Conservation (phyloP, 2,329 filamentous ascomycete species). For the Amauroascus verrucosus region DNA sequence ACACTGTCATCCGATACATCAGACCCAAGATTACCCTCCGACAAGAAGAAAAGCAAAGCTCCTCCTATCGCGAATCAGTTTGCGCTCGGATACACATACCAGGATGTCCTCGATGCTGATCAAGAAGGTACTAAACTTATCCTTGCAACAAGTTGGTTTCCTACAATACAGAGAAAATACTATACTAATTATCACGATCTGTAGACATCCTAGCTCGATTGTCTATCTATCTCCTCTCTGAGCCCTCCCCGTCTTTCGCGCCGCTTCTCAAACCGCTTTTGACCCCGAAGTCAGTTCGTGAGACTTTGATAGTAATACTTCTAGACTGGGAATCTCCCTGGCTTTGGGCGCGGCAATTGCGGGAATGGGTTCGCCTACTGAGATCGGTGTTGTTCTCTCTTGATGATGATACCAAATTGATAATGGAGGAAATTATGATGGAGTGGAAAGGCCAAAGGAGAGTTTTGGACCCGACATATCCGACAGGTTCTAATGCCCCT, state of each 20-base stretch:
- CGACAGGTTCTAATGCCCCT: slow-evolving; percentile 51
- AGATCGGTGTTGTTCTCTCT: slow-evolving; percentile 65
- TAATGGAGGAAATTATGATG: slow-evolving; percentile 77
- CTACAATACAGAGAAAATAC: slow-evolving; percentile 1
- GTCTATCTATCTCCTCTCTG: slow-evolving; percentile 79
- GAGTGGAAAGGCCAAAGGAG: slow-evolving; percentile 68
- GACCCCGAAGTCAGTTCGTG: slow-evolving; percentile 70
- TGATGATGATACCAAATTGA: slow-evolving; percentile 63
- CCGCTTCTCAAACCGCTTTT: slow-evolving; percentile 75
- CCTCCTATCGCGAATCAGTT: slow-evolving; percentile 85
- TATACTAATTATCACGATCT: slow-evolving; percentile 11
- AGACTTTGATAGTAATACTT: slow-evolving; percentile 82
- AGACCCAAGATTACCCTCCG: slow-evolving; percentile 35
- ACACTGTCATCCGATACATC: slow-evolving; percentile 38
- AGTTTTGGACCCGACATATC: slow-evolving; percentile 48
- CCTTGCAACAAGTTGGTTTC: not conserved
- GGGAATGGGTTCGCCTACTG: slow-evolving; percentile 80
- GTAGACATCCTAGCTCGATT: slow-evolving; percentile 80
- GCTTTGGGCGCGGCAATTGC: slow-evolving; percentile 78
- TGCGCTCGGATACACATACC: slow-evolving; percentile 87
- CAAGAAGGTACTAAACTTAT: slow-evolving; percentile 77
- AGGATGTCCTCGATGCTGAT: slow-evolving; percentile 85
- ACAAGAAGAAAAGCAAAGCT: slow-evolving; percentile 44
- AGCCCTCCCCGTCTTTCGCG: slow-evolving; percentile 70
- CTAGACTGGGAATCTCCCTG: slow-evolving; percentile 93